A percentile compares a stretch with the other conserved stretches of the same genome.
phyloP scores from a whole-genome alignment of 768 basidiomycete genomes.

The Macrolepiota albuminosa region DNA sequence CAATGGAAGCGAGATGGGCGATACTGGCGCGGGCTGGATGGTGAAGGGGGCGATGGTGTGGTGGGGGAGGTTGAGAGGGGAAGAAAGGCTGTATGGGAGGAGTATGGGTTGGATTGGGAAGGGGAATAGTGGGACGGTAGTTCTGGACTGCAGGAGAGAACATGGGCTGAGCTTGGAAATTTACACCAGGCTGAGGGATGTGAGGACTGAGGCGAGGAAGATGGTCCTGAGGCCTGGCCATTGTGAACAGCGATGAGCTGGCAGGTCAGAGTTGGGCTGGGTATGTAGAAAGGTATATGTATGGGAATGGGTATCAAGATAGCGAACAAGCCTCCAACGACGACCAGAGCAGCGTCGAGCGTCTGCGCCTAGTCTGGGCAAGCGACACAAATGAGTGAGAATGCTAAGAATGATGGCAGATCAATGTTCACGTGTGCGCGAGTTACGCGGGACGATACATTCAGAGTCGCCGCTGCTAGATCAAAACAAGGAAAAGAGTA shows the following conservation, averaged over 20 bases:
- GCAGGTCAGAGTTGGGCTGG: background rate
- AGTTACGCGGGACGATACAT: background rate
- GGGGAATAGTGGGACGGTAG: constrained; percentile 53
- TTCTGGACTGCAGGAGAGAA: constrained; percentile 64
- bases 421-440: background rate
- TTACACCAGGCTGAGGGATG: constrained; percentile 47
- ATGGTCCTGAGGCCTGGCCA: constrained; percentile 45
- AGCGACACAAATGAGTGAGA: background rate
- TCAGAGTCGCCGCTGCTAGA: too few species aligned
- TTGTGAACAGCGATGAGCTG: constrained; percentile 13
- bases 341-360: background rate
- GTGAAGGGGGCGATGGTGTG: constrained; percentile 51
- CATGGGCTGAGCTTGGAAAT: constrained; percentile 38
- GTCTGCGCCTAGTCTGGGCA: background rate
- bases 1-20: constrained; percentile 56
- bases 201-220: constrained; percentile 48
- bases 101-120: constrained; percentile 52
- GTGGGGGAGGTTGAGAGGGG: constrained; percentile 40
- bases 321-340: constrained; percentile 6
- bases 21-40: constrained; percentile 56
- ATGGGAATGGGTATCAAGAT: background rate
- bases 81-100: constrained; percentile 69
- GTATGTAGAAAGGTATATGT: background rate
- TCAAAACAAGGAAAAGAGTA: too few species aligned
- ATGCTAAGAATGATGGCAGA: constrained; percentile 7